Base-by-base conservation (phyloP, 2,329 filamentous ascomycete species). In the Pseudocercospora crystallina region DNA sequence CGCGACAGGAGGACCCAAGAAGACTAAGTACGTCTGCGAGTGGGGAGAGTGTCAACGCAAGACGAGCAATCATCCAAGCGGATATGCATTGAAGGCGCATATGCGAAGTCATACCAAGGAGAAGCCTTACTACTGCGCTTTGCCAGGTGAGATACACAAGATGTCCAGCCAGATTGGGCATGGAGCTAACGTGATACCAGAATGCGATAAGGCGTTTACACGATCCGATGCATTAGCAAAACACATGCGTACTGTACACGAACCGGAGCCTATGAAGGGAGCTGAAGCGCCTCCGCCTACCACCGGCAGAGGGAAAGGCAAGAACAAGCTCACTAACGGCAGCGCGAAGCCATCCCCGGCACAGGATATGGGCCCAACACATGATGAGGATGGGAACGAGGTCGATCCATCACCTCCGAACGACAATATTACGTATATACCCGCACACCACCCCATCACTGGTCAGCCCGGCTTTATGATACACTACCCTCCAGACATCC, bases 1-100 rank as follows among this genome's bases (percentile, higher is more conserved):
- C 65, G 90, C 94, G 66, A 67, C 65, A 2, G 61, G 61, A 13
- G 67, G 66, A 8, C 89, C 85, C 54, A 83, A 91, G 47, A 89
- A 94, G 74, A 96, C 95, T 74, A 96, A 94, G 71, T 97, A 97
- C 69, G 90, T 89, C n/a, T 99, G 94, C 73, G 92, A 97, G 73
- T 99, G 94, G 94, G 83, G 82, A 53, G 92, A 92, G 60, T 99
- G 94, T 69, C 80, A 79, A 46, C 77, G 91, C 55, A 97, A 96
- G 74, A 90, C 90, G 53, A 84, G 94, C 71, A 85, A 89, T 13
- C 94, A 99, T 72, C 92, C 92, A 1, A 96, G 90, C 65, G 94
- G 90, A 2, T 99, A 99, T 73, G 94, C 94, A 4, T 76, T 99
- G 58, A 91, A 95, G 69, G 94, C 94, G 8, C 94, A 99, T 67